Conservation (phyloP, 306 rosid species). For the Casuarina glauca region DNA sequence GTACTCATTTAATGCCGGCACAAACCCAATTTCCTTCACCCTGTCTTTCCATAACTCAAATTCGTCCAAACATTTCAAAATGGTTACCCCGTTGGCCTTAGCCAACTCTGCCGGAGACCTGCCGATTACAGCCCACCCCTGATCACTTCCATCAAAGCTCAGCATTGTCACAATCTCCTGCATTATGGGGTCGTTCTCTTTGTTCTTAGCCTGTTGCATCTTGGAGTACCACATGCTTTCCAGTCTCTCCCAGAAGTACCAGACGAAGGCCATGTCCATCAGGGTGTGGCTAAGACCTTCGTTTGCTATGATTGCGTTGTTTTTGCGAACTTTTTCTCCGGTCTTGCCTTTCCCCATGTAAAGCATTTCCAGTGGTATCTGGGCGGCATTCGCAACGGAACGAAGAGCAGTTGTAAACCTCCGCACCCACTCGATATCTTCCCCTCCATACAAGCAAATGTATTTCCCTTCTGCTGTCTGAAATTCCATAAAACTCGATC, state of each 20-base stretch:
- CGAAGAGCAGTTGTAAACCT: conserved; percentile 38
- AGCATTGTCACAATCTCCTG: conserved; percentile 37
- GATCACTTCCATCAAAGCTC: conserved; percentile 37
- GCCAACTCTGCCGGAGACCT: conserved; percentile 25
- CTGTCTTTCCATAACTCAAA: conserved; percentile 35
- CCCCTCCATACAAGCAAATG: conserved; percentile 73
- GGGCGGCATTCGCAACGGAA: conserved; percentile 29
- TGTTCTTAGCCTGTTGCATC: conserved; percentile 26
- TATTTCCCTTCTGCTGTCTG: conserved; percentile 49
- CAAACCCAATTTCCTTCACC: conserved; percentile 24
- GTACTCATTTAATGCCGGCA: conserved; percentile 38
- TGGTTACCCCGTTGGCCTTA: conserved; percentile 31
- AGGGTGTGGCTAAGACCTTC: conserved; percentile 43
- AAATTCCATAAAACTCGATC: not conserved
- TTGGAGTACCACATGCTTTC: conserved; percentile 68
- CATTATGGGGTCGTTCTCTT: conserved; percentile 39
- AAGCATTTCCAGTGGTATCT: conserved; percentile 47
- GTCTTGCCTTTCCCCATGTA: conserved; percentile 63
- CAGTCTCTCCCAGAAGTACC: conserved; percentile 77
- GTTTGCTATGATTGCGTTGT: conserved; percentile 11
- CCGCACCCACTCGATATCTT: conserved; percentile 56
- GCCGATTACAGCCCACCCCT: conserved; percentile 44
- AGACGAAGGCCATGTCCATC: conserved; percentile 35
- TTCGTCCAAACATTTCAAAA: conserved; percentile 22
- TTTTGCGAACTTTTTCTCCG: conserved; percentile 33